These are phyloP conservation scores for Pythium oligandrum DNA, from an alignment of 352 stramenopile genomes.

Conservation along the genomic window DNA sequence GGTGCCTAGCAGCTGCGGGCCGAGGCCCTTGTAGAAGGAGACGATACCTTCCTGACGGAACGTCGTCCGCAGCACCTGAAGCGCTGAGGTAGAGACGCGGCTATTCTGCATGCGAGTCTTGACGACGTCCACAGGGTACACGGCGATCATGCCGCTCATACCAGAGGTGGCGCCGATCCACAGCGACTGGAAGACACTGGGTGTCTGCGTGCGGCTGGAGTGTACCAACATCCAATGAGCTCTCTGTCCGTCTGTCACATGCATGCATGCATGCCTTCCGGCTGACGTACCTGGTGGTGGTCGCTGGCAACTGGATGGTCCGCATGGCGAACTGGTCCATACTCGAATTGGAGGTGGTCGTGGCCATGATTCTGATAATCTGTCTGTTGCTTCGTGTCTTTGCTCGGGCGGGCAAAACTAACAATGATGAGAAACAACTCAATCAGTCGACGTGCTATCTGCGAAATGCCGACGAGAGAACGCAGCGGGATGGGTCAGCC, in stretches of 20 bases:
- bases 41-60: conserved; percentile 52
- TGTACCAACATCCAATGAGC: not conserved
- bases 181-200: conserved; percentile 71
- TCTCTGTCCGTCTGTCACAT: too few species aligned
- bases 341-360: not conserved
- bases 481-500: too few species aligned
- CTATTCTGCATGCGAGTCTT: conserved; percentile 85
- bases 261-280: too few species aligned
- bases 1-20: conserved; percentile 64
- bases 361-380: not conserved
- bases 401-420: too few species aligned
- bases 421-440: too few species aligned
- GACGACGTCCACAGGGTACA: conserved; percentile 81
- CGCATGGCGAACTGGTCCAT: conserved; percentile 27
- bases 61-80: conserved; percentile 53
- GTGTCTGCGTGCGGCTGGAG: conserved; percentile 16
- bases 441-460: too few species aligned
- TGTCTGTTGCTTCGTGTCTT: too few species aligned
- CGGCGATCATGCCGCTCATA: conserved; percentile 76
- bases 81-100: conserved; percentile 43
- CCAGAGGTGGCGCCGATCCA: conserved; percentile 75
- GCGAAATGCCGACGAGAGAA: too few species aligned
- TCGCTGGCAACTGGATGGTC: conserved; percentile 14
- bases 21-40: conserved; percentile 79
- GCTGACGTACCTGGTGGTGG: conserved; percentile 6